Base-by-base conservation (phyloP, 164 flowering plant genomes). In the Berberis thunbergii region DNA sequence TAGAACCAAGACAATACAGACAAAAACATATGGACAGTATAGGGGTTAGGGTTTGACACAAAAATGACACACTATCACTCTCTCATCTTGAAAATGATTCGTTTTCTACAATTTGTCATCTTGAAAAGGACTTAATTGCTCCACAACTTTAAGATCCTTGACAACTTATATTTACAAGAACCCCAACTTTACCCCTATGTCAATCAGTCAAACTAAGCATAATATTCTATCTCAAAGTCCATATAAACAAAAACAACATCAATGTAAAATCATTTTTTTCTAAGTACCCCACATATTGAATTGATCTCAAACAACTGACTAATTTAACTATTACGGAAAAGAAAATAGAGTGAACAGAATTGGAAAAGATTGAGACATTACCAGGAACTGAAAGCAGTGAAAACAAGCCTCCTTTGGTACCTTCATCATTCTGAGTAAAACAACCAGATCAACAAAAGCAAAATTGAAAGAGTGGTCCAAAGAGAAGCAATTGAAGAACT, bases 361-460 rank as follows among this genome's bases (percentile, higher is more conserved):
- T 7, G 1, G 13, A 39, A 52, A 8, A 10, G 10, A 7, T 10
- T 10, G 13, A 6, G 3, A 52, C 53, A 49, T 26, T 65, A 84
- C 87, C 85, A 73, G 62, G 73, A 65, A 50, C 45, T 0, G 85
- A 75, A 54, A 83, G 66, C 61, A 77, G 60, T 3, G 90, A 80
- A 0, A 74, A 62, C 1, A 84, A 57, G 42, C 81, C 74, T 13
- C 83, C 81, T 44, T 58, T 75, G 42, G n/a, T 75, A 44, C 77
- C 79, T 42, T 74, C 78, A 60, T 74, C 66, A 6, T 64, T 66
- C 87, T 82, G 72, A 60, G 74, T 43, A 57, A 10, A 65, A 59
- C 6, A 49, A 38, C 12, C 57, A 49, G 58, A 9, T 5, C 54
- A 56, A 41, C 65, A 6, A 42, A 54, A 55, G 11, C 45, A 59